Base-by-base conservation (phyloP, 176 grass and related monocot species). In the Oryza brachyantha region DNA sequence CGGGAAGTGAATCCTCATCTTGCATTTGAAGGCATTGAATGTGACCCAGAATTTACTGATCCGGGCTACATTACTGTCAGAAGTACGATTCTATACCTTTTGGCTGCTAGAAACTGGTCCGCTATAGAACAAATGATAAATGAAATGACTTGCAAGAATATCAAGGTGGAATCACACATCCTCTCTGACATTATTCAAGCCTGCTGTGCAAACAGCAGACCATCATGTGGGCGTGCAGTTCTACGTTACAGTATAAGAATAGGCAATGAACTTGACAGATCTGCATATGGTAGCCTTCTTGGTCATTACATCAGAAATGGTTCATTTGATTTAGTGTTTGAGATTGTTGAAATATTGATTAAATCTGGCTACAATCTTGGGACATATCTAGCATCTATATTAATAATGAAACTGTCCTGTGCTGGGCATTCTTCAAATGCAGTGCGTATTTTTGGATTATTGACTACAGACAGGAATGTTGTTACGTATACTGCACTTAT, bases 1-100 rank as follows among this genome's bases (percentile, higher is more conserved):
- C 83, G 80, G 52, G 86, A 91, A 86, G 88, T 88, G 80, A 94
- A 94, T 55, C 88, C 80, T 40, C 86, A 91, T 79, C 85, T 91
- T 65, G 45, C 83, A 54, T 88, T 61, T 41, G 88, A 94, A 88
- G 80, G 83, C 68, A 75, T 86, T 31, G 88, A 88, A 26, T 81
- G 17, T 84, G 76, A 91, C 45, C 29, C 65, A 52, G 69, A 61
- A 75, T 81, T 68, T 72, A 70, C 83, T 62, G 57, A 91, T 79
- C 74, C 38, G 66, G 64, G 59, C 8, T 91, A 79, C 72, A 81
- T 86, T 69, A 81, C 78, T 67, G 68, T 86, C 80, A 94, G 80
- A 85, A 80, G 72, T 42, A 82, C 69, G 29, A 86, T 94, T 65
- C 5, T 94, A 41, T 75, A 91, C 78, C 79, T 94, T 62, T 62